Percentiles rank a stretch among this genome's conserved stretches.
Evolutionary conservation across 306 rosid species (phyloP).

Genomic region (Abrus pulchellus): DNA sequence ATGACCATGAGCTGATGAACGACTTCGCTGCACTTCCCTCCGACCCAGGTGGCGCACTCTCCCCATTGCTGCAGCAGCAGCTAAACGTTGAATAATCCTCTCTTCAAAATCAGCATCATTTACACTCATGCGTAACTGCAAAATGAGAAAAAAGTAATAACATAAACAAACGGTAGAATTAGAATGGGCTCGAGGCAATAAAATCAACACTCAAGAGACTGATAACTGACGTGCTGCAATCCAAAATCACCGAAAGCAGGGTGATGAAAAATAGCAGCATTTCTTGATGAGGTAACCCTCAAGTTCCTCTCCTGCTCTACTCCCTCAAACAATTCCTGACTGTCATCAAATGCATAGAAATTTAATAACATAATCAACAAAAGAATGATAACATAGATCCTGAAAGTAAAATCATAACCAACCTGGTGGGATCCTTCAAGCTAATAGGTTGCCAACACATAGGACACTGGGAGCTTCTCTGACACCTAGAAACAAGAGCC

Average conservation of each 20-base stretch:
- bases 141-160: constrained; percentile 16
- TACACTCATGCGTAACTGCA: constrained; percentile 68
- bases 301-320: constrained; percentile 79
- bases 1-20: constrained; percentile 67
- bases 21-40: constrained; percentile 69
- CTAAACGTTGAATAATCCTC: constrained; percentile 84
- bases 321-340: constrained; percentile 88
- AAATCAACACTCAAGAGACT: constrained; percentile 31
- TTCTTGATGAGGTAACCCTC: constrained; percentile 69
- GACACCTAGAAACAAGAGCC: constrained; percentile 73
- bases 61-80: constrained; percentile 88
- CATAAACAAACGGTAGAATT: constrained; percentile 36
- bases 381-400: constrained; percentile 8
- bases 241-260: constrained; percentile 73
- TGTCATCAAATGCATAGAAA: constrained; percentile 55
- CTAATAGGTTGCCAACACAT: constrained; percentile 93
- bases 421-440: constrained; percentile 91
- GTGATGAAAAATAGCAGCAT: constrained; percentile 71
- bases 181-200: constrained; percentile 11
- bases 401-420: constrained; percentile 35
- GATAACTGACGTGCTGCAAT: constrained; percentile 71
- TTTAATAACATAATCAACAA: constrained; percentile 25
- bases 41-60: constrained; percentile 71
- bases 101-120: constrained; percentile 76
- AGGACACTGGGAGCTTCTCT: constrained; percentile 95